These are phyloP conservation scores for Dioszegia aurantiaca DNA, from an alignment of 768 basidiomycete species.

Conservation along the genomic window DNA sequence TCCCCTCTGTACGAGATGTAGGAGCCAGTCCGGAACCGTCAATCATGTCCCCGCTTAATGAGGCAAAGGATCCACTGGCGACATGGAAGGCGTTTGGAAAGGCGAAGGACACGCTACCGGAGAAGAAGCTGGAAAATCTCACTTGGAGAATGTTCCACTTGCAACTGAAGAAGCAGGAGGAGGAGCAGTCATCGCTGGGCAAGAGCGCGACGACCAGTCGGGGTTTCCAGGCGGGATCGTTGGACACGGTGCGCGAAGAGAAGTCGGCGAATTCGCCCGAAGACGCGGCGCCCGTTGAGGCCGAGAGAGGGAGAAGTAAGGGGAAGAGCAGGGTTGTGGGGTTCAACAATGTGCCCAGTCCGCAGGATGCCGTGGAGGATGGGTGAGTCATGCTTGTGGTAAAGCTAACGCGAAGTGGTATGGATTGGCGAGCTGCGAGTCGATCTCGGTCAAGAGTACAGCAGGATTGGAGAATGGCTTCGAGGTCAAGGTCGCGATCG, in stretches of 20 bases:
- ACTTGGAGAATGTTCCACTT: slow-evolving; percentile 99
- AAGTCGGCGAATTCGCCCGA: slow-evolving; percentile 13
- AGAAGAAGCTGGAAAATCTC: slow-evolving; percentile 93
- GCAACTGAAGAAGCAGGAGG: slow-evolving; percentile 69
- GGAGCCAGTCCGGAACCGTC: slow-evolving; percentile 24
- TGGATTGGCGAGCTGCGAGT: slow-evolving; percentile 60
- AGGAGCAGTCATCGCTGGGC: slow-evolving; percentile 21
- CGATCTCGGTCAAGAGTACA: slow-evolving; percentile 61
- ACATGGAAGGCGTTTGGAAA: slow-evolving; percentile 96
- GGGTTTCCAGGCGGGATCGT: slow-evolving; percentile 12
- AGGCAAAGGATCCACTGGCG: slow-evolving; percentile 70
- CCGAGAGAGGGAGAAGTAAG: slow-evolving; percentile 48
- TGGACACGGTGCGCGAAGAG: slow-evolving; percentile 18
- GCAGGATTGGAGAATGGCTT: slow-evolving; percentile 22
- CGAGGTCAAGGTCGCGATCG: slow-evolving; percentile 48
- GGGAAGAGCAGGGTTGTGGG: slow-evolving; percentile 49
- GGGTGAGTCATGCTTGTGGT: neutral
- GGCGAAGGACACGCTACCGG: slow-evolving; percentile 81
- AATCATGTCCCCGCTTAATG: slow-evolving; percentile 14
- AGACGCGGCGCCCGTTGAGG: slow-evolving; percentile 32
- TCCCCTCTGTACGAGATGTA: slow-evolving; percentile 31
- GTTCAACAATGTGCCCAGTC: slow-evolving; percentile 38
- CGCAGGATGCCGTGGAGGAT: slow-evolving; percentile 52
- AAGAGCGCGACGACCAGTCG: slow-evolving; percentile 27
- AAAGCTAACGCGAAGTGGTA: slow-evolving; percentile 28